Percentiles rank a stretch among this genome's conserved stretches.
These are phyloP conservation scores for Botryobasidium botryosum DNA, from an alignment of 768 basidiomycete species.

Conservation along the genomic window DNA sequence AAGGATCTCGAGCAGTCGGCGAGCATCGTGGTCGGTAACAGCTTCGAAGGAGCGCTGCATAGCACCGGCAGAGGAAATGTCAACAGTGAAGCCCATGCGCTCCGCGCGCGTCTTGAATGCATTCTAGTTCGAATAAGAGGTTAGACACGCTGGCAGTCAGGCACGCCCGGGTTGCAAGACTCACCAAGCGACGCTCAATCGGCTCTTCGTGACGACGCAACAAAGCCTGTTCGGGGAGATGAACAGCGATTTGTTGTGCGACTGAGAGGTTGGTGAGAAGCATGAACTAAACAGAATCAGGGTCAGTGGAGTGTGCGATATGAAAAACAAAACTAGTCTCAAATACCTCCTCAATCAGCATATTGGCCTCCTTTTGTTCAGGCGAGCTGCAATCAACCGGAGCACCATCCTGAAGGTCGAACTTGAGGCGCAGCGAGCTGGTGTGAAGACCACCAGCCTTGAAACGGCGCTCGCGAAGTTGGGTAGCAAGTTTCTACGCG, in stretches of 20 bases:
- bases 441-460: constrained; percentile 65
- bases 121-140: constrained; percentile 29
- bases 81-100: constrained; percentile 69
- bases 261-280: constrained; percentile 76
- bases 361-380: constrained; percentile 52
- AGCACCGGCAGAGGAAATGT: constrained; percentile 58
- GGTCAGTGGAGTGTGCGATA: constrained; percentile 9
- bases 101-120: constrained; percentile 66
- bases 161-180: constrained; percentile 15
- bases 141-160: constrained; percentile 2
- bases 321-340: no score
- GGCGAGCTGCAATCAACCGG: constrained; percentile 65
- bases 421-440: constrained; percentile 51
- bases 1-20: constrained; percentile 63
- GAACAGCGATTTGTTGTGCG: constrained; percentile 83
- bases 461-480: constrained; percentile 53
- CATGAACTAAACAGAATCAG: constrained; percentile 56
- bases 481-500: constrained; percentile 39
- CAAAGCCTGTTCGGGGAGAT: constrained; percentile 92
- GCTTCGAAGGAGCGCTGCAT: constrained; percentile 73
- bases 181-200: constrained; percentile 74
- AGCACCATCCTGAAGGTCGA: constrained; percentile 55
- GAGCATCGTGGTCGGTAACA: constrained; percentile 55
- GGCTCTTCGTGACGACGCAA: constrained; percentile 89
- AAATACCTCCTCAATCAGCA: constrained; percentile 77